Conservation (phyloP, 2,329 filamentous ascomycete genomes). For the Arachnomyces sp. region DNA sequence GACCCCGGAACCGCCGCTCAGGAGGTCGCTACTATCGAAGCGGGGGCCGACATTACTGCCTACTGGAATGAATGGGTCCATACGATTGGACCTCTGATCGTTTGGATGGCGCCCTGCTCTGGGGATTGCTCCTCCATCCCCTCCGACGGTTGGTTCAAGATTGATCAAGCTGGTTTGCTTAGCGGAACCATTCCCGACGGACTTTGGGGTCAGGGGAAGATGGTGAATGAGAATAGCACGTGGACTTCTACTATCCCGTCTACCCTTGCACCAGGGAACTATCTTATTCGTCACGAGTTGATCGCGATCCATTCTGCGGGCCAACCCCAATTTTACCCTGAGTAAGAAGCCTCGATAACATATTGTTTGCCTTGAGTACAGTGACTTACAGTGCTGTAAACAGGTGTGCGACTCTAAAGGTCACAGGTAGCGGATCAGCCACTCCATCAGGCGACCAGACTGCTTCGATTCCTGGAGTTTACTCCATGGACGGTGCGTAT, state of each 20-base stretch:
- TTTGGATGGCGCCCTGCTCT: conserved; percentile 35
- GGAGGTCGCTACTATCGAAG: conserved; percentile 37
- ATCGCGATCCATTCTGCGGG: conserved; percentile 49
- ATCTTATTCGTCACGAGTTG: conserved; percentile 50
- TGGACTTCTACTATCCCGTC: conserved; percentile 46
- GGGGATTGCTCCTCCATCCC: conserved; percentile 33
- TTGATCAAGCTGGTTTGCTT: conserved; percentile 46
- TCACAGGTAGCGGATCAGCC: conserved; percentile 42
- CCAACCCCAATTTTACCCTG: conserved; percentile 47
- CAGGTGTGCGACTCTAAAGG: conserved; percentile 43
- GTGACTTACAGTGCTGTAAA: no score
- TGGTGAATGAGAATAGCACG: conserved; percentile 34
- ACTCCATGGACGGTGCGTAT: no score
- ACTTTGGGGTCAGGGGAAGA: conserved; percentile 42
- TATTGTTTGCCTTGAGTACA: no score
- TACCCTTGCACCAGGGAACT: conserved; percentile 44
- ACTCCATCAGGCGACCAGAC: conserved; percentile 35
- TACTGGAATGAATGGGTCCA: conserved; percentile 52
- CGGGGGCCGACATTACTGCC: conserved; percentile 43
- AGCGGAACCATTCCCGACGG: conserved; percentile 37
- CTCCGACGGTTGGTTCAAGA: conserved; percentile 53
- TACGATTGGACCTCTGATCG: conserved; percentile 50
- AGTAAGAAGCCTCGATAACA: conserved; percentile 15
- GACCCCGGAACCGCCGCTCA: conserved; percentile 41
- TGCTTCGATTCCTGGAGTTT: conserved; percentile 34